Evolutionary conservation across 768 basidiomycete species (phyloP), one percentile per base, ranked within the genome.

Genomic region (Pleurotus giganteus): DNA sequence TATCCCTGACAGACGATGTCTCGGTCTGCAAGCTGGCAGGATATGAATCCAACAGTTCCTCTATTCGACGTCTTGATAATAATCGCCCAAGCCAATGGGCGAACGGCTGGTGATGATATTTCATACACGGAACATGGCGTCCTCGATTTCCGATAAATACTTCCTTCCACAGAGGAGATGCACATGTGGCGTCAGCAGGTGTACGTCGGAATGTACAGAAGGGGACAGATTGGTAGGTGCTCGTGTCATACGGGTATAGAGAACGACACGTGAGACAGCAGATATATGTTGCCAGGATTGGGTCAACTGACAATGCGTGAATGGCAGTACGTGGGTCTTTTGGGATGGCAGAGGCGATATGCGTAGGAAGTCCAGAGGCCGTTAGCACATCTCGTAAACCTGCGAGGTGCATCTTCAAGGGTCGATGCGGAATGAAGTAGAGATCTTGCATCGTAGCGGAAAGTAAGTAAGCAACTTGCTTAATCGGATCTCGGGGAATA

Each of bases 381-480:
- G 42, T n/a, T 12, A 70, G 58, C 3, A 66, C 24, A 42, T 57
- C 55, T 17, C 56, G 32, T 5, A 63, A 11, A 2, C 66, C 65
- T 4, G 60, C 63, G 0, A 69, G 53, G 0, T 64, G 60, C 1
- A 56, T 45, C 15, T 56, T 37, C 9, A 60, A 58, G 3, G 63
- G 64, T 3, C 58, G 47, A 3, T 58, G 61, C 1, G 65, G 59
- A 2, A 60, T 39, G 42, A 66, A 62, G 32, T 57, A 65, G 2
- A 68, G 51, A 17, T 64, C 50, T 26, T 60, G 44, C 42, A 66
- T 43, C 4, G 66, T 57, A 9, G 64, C 53, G 1, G 60, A 59
- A 4, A 61, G 32, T 28, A 36, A 21, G 50, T 15, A 50, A 4
- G 28, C 15, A 19, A 60, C 31, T 9, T 42, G 54, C 5, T 47